phyloP scores from a whole-genome alignment of 2,329 filamentous ascomycete genomes.

The Fusarium duplospermum region DNA sequence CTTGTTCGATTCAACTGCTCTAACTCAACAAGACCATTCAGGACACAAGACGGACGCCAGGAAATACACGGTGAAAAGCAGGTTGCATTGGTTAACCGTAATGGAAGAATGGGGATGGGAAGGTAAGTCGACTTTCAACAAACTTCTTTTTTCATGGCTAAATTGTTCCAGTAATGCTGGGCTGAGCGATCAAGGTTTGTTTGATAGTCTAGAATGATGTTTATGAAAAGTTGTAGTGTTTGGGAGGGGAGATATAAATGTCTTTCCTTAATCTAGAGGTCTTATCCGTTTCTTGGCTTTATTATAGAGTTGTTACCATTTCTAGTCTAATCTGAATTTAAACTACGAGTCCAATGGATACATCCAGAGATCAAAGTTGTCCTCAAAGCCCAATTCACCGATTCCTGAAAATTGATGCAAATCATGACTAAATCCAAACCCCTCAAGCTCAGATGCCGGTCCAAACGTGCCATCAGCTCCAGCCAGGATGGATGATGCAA shows the following conservation, averaged over 20 bases:
- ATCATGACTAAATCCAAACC: not conserved
- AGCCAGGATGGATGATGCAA: not conserved
- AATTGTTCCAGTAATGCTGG: not conserved
- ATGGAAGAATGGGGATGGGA: slow-evolving; percentile 34
- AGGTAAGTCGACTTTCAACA: slow-evolving; percentile 13
- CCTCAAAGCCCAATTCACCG: not conserved
- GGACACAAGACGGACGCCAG: not conserved
- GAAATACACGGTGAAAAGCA: slow-evolving; percentile 12
- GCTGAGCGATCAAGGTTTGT: not conserved
- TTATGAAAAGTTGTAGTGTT: not conserved
- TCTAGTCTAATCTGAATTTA: not conserved
- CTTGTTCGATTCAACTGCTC: not conserved
- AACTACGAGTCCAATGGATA: not conserved
- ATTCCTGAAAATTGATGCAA: not conserved
- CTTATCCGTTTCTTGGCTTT: not conserved
- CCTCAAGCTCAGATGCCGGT: not conserved
- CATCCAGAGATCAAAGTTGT: not conserved
- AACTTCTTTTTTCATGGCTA: not conserved
- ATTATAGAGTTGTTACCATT: not conserved
- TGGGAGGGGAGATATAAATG: not conserved
- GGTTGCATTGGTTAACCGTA: slow-evolving; percentile 20
- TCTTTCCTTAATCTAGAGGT: not conserved
- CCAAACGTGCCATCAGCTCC: not conserved
- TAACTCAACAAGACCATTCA: not conserved
- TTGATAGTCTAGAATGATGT: not conserved